Base-by-base conservation (phyloP, 495 filamentous ascomycete species). In the Daldinia loculata region DNA sequence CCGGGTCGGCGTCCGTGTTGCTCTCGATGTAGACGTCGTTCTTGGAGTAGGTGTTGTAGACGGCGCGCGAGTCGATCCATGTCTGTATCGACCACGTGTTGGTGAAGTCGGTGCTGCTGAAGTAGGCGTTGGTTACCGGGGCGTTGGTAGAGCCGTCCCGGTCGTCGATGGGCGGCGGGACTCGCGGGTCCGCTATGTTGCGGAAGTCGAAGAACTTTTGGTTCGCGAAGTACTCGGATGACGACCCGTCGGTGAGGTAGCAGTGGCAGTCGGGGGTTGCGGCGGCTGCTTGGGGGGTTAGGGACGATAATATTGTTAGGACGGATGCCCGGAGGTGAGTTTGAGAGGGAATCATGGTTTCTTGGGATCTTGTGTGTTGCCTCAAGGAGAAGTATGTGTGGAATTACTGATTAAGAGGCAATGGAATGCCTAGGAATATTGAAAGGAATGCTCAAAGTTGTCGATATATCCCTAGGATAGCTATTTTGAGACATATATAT, bases 141-240 rank as follows among this genome's bases (percentile, higher is more conserved):
- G 76, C 84, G 43, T 69, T 72, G 19, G 70, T 63, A 41, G 64
- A 77, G 22, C 71, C 71, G 1, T 50, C 43, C 0, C 66, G 29
- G 48, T 75, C 67, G 3, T 69, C 56, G 71, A 84, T 80, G 50
- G 79, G 61, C 2, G 75, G 53, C 8, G 83, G 85, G 30, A 75
- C 76, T 14, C 72, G 56, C 52, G 80, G 74, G 57, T 79, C 71
- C 19, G 78, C 72, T 55, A 85, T 77, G 65, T 82, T 81, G 32
- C 90, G 88, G 76, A 89, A 93, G 80, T 93, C 91, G 81, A 85
- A 89, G 77, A 92, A 88, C 59, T 83, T 83, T 80, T 90, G 87
- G 76, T 88, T 78, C 24, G 82, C 80, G 77, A 90, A 92, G 82
- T 87, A 89, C 6, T 78, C 79, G 15, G 72, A 58, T 26, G 80